Evolutionary conservation across 805 yeast species (phyloP).

Genomic region (Saccharomyces kudriavzevii): DNA sequence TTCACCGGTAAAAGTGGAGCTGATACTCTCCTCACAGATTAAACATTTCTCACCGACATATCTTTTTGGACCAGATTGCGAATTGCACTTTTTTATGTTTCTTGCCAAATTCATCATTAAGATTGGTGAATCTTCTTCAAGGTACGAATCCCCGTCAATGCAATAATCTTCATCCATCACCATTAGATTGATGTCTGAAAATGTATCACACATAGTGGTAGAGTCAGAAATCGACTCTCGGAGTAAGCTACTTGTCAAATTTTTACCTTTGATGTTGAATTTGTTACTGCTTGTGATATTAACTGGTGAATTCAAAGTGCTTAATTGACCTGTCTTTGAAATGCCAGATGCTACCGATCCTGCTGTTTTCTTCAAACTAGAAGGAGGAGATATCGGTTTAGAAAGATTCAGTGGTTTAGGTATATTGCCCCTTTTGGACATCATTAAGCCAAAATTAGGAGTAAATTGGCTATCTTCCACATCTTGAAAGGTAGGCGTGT

Average conservation of each 20-base stretch:
- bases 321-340: neutral
- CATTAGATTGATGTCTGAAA: neutral
- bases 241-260: constrained; percentile 4
- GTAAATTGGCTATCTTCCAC: constrained; percentile 4
- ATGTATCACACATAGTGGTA: neutral
- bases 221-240: neutral
- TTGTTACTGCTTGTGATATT: neutral
- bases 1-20: constrained; percentile 36
- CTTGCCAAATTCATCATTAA: constrained; percentile 8
- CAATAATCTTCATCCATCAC: constrained; percentile 3
- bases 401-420: constrained; percentile 19
- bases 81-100: constrained; percentile 7
- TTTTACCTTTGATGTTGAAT: neutral
- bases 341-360: neutral
- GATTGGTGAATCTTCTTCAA: constrained; percentile 23
- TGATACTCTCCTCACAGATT: constrained; percentile 39
- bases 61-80: constrained; percentile 18
- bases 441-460: constrained; percentile 4
- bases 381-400: constrained; percentile 21
- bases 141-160: constrained; percentile 11
- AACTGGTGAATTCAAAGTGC: constrained; percentile 7
- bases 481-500: constrained; percentile 1
- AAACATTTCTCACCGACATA: constrained; percentile 31
- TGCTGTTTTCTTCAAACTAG: constrained; percentile 11
- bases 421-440: constrained; percentile 12